A percentile compares a stretch with the other conserved stretches of the same genome.
Conservation (phyloP, 208 protist genomes). For the Trypanosoma grayi region DNA sequence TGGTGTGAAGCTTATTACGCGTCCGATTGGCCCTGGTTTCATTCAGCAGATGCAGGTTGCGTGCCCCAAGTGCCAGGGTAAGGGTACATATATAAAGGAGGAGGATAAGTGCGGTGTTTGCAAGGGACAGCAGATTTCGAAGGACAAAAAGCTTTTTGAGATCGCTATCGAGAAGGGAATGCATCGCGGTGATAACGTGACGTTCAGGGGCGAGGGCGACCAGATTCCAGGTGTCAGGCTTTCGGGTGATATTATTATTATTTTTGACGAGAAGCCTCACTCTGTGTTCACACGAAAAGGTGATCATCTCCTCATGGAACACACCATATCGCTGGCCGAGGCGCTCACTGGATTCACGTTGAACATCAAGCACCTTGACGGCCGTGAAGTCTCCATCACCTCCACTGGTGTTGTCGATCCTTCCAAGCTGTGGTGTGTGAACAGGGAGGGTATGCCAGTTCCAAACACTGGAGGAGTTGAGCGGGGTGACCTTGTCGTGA, state of each 20-base stretch:
- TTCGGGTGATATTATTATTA: conserved; percentile 98
- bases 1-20: conserved; percentile 91
- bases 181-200: conserved; percentile 94
- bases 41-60: conserved; percentile 95
- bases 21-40: conserved; percentile 96
- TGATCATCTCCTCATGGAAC: conserved; percentile 94
- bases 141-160: conserved; percentile 97
- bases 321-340: conserved; percentile 91
- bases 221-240: conserved; percentile 91
- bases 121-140: conserved; percentile 93
- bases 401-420: conserved; percentile 83
- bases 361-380: conserved; percentile 91
- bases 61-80: conserved; percentile 93
- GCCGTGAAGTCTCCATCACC: conserved; percentile 78
- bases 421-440: conserved; percentile 74
- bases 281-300: conserved; percentile 91
- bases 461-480: conserved; percentile 87
- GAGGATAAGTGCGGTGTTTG: conserved; percentile 96
- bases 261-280: conserved; percentile 96
- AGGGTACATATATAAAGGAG: conserved; percentile 87
- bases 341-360: conserved; percentile 94
- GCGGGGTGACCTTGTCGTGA: conserved; percentile 86
- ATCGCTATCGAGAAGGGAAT: conserved; percentile 98
- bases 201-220: conserved; percentile 96
- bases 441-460: conserved; percentile 93